Conservation (phyloP, 2,329 filamentous ascomycete species). For the Cercospora sp. region DNA sequence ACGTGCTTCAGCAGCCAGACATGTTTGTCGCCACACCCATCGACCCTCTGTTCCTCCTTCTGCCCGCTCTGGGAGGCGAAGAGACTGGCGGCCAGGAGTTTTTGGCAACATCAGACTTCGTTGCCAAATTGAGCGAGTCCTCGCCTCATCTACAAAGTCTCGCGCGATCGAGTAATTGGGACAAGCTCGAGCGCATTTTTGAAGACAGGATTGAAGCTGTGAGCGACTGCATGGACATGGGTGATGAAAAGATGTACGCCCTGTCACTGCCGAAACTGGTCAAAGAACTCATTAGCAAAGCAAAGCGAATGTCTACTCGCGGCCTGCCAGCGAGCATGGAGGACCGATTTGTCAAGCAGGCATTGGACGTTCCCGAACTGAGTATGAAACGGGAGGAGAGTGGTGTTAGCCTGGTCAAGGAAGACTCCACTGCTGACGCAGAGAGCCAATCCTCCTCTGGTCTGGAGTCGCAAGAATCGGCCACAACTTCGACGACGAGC, state of each 20-base stretch:
- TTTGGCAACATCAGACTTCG: conserved; percentile 68
- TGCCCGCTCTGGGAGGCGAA: conserved; percentile 63
- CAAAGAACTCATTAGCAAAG: conserved; percentile 67
- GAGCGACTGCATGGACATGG: conserved; percentile 83
- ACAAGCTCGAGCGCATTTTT: conserved; percentile 47
- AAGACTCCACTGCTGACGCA: conserved; percentile 27
- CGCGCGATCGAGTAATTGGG: conserved; percentile 38
- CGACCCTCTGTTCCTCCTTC: conserved; percentile 79
- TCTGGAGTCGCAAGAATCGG: conserved; percentile 29
- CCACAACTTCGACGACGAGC: conserved; percentile 29
- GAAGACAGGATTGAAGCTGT: conserved; percentile 62
- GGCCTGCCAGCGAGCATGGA: conserved; percentile 79
- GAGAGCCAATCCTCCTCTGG: conserved; percentile 19
- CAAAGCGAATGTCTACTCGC: conserved; percentile 62
- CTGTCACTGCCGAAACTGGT: conserved; percentile 72
- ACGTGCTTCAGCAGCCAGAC: conserved; percentile 66
- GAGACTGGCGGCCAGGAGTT: conserved; percentile 40
- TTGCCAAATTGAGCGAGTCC: conserved; percentile 60
- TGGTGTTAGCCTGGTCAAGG: conserved; percentile 35
- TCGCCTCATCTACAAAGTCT: conserved; percentile 62
- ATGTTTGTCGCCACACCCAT: conserved; percentile 81
- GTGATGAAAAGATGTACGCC: conserved; percentile 82
- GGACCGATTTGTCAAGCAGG: conserved; percentile 75
- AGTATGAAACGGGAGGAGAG: conserved; percentile 62
- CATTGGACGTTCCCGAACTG: conserved; percentile 73